Evolutionary conservation across 2,329 filamentous ascomycete genomes (phyloP), one percentile per base, ranked within the genome.

Genomic region (Coniella vitis): DNA sequence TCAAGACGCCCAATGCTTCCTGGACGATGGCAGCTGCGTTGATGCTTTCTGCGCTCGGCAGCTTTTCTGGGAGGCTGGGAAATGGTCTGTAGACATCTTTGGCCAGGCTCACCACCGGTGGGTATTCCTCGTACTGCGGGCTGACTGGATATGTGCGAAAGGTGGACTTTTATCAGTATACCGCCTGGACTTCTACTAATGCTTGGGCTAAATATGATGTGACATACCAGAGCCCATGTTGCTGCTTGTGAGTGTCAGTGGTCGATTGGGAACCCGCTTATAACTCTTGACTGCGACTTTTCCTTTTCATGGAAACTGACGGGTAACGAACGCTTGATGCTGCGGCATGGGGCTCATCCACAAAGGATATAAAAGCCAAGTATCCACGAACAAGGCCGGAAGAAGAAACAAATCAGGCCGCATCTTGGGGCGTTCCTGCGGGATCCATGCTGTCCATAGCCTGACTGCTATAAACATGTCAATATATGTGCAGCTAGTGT

Each of bases 1-100:
- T 60, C 29, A 65, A 45, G 0, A 16, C 21, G 12, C 50, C 37
- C 3, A 63, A 25, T 1, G 55, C 52, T 5, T 20, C 21, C 17
- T 19, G 40, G 13, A 39, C 32, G 7, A 38, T 34, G 1, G 58
- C 57, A 4, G 52, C 22, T 9, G 55, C 37, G 21, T 54, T 52
- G 2, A 54, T 44, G n/a, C 31, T 45, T 7, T 32, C 46, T 19
- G 57, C 40, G 5, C 40, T 45, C 0, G 40, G 49, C 0, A 48
- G 5, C 3, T 51, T 45, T 2, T 58, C 42, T 1, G 53, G 51
- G 4, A 53, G 40, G 8, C 14, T 3, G 5, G 51, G 51, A 12
- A 53, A 45, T 10, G 51, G 51, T 14, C 51, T 48, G 29, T 53
- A 53, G 21, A 53, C 35, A 4, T 53, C 51, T 17, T 47, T 47